These are phyloP conservation scores for Calonectria montana DNA, from an alignment of 2,329 filamentous ascomycete species.

Conservation along the genomic window DNA sequence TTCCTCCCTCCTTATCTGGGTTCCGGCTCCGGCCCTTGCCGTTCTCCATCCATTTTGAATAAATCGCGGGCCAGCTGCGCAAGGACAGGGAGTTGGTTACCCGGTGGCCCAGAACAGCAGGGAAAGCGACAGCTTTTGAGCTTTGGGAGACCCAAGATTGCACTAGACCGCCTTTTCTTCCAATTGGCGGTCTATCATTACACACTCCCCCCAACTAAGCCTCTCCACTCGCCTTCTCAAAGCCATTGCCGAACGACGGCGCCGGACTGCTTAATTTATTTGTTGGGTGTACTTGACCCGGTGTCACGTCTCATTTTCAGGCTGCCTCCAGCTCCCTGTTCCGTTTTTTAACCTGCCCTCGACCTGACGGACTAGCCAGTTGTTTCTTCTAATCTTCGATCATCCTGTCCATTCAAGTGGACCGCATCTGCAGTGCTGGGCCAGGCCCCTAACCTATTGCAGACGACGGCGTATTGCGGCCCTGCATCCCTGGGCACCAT, in stretches of 20 bases:
- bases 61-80: conserved; percentile 31
- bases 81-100: conserved; percentile 10
- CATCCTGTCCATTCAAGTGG: conserved; percentile 12
- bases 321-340: not conserved
- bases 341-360: conserved; percentile 14
- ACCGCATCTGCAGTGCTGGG: conserved; percentile 25
- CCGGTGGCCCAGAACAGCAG: conserved; percentile 4
- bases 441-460: conserved; percentile 36
- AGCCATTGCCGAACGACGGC: conserved; percentile 1
- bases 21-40: conserved; percentile 21
- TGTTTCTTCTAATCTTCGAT: conserved; percentile 35
- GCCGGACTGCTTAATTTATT: conserved; percentile 25
- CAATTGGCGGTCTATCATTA: conserved; percentile 49
- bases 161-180: conserved; percentile 47
- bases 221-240: conserved; percentile 6
- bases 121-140: conserved; percentile 9
- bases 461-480: conserved; percentile 30
- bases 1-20: not conserved
- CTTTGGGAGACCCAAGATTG: not conserved
- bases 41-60: conserved; percentile 19
- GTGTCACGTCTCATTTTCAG: not conserved
- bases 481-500: conserved; percentile 28
- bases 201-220: conserved; percentile 34
- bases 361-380: conserved; percentile 26
- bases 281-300: not conserved